phyloP scores from a whole-genome alignment of 805 yeast genomes.

The Candida ponderosae region DNA sequence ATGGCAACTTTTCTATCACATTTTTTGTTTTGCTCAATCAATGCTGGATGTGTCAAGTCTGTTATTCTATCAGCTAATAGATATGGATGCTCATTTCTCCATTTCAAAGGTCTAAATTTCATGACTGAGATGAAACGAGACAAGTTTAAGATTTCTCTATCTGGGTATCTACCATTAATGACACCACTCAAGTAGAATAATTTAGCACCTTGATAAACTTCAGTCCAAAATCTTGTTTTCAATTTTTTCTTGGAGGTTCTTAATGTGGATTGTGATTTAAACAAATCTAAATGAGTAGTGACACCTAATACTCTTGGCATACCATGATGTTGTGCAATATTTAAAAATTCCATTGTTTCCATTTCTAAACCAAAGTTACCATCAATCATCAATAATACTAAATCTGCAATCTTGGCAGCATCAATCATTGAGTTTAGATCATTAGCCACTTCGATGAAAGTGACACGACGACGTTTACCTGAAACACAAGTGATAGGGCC shows the following conservation, averaged over 20 bases:
- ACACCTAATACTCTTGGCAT: constrained; percentile 97
- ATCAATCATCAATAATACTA: constrained; percentile 82
- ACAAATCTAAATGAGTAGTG: constrained; percentile 90
- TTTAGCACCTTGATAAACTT: constrained; percentile 97
- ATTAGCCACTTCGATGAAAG: constrained; percentile 87
- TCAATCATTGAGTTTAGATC: constrained; percentile 95
- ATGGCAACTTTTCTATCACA: constrained; percentile 84
- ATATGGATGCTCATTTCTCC: constrained; percentile 99
- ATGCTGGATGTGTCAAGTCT: constrained; percentile 89
- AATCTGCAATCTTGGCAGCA: constrained; percentile 90
- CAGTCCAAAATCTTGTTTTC: constrained; percentile 97
- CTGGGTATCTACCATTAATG: constrained; percentile 95
- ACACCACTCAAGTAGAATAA: constrained; percentile 92
- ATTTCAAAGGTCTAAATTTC: constrained; percentile 98
- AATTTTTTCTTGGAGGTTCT: constrained; percentile 87
- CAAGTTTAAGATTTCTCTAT: constrained; percentile 86
- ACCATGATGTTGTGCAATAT: constrained; percentile 96
- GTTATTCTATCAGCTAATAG: constrained; percentile 84
- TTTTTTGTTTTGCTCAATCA: constrained; percentile 70
- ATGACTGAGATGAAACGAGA: constrained; percentile 91
- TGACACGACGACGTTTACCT: constrained; percentile 87
- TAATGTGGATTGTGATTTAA: constrained; percentile 81
- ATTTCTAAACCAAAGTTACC: constrained; percentile 98
- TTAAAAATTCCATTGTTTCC: constrained; percentile 99
- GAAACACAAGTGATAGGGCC: constrained; percentile 97